phyloP scores from a whole-genome alignment of 108 stramenopile genomes.

The Skeletonema tropicum region DNA sequence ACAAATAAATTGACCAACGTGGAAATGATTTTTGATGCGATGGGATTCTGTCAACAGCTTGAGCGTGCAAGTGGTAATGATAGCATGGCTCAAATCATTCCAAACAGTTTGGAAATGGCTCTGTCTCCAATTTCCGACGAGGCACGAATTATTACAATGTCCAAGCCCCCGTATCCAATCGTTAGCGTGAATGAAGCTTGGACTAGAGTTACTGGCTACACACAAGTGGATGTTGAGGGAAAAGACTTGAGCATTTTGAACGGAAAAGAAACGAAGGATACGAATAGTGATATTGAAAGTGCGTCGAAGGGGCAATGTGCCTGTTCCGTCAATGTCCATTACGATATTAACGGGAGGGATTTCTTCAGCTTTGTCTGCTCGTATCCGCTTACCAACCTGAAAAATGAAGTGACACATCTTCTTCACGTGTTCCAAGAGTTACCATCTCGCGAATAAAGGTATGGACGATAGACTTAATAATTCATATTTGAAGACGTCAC shows the following conservation, averaged over 20 bases:
- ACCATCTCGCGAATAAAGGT: slow-evolving; percentile 11
- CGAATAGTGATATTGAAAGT: slow-evolving; percentile 48
- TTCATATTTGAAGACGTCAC: background rate
- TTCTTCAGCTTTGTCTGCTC: slow-evolving; percentile 79
- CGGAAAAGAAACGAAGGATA: slow-evolving; percentile 45
- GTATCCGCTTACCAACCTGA: slow-evolving; percentile 77
- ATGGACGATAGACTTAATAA: background rate
- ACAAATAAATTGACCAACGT: slow-evolving; percentile 69
- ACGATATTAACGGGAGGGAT: slow-evolving; percentile 65
- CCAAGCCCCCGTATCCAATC: slow-evolving; percentile 67
- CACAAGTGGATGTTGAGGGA: slow-evolving; percentile 81
- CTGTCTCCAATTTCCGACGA: slow-evolving; percentile 65
- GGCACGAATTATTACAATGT: slow-evolving; percentile 81
- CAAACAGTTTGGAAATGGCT: slow-evolving; percentile 84
- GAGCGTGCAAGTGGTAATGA: slow-evolving; percentile 79
- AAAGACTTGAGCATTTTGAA: slow-evolving; percentile 58
- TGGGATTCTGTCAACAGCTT: slow-evolving; percentile 90
- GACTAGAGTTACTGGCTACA: slow-evolving; percentile 70
- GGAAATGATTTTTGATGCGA: slow-evolving; percentile 86
- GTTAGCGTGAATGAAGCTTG: slow-evolving; percentile 81
- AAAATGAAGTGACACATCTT: slow-evolving; percentile 61
- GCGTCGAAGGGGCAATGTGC: slow-evolving; percentile 59
- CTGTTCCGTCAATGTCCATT: slow-evolving; percentile 68
- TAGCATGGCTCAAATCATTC: slow-evolving; percentile 74
- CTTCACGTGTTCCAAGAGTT: slow-evolving; percentile 60